These are phyloP conservation scores for Suillus spraguei DNA, from an alignment of 768 basidiomycete species.

Conservation along the genomic window DNA sequence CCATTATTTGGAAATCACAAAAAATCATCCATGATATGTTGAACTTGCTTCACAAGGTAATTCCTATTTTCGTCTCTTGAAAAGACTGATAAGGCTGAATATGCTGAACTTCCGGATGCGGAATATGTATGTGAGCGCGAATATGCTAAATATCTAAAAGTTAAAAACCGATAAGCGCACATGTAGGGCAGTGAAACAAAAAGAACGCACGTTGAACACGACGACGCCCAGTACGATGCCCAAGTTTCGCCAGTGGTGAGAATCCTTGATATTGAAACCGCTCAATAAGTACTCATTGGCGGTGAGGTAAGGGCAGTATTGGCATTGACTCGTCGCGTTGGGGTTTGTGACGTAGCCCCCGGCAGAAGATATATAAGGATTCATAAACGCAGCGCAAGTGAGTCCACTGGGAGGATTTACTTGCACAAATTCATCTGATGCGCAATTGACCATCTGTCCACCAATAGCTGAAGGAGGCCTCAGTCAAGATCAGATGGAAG, in stretches of 20 bases:
- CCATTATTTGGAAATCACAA: too few species aligned
- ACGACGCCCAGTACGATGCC: conserved; percentile 53
- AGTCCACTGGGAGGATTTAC: conserved; percentile 55
- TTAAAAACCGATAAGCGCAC: not conserved
- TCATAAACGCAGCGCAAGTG: conserved; percentile 56
- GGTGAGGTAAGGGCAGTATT: conserved; percentile 54
- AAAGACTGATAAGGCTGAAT: conserved; percentile 2
- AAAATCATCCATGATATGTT: too few species aligned
- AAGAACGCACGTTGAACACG: conserved; percentile 48
- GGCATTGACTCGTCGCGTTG: conserved; percentile 52
- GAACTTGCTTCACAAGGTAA: too few species aligned
- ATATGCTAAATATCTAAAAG: conserved; percentile 2
- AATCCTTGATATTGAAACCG: conserved; percentile 61
- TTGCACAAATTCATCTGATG: conserved; percentile 50
- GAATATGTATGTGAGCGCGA: conserved; percentile 2
- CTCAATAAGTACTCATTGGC: conserved; percentile 48
- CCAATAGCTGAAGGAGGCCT: conserved; percentile 40
- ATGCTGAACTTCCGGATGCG: not conserved
- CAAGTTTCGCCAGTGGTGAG: conserved; percentile 55
- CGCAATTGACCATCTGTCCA: conserved; percentile 46
- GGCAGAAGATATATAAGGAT: conserved; percentile 45
- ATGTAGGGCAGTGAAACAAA: not conserved
- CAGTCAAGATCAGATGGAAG: conserved; percentile 1
- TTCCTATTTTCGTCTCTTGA: not conserved
- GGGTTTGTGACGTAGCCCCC: conserved; percentile 64